Base-by-base conservation (phyloP, 345 rosid genomes). In the Alliaria petiolata region DNA sequence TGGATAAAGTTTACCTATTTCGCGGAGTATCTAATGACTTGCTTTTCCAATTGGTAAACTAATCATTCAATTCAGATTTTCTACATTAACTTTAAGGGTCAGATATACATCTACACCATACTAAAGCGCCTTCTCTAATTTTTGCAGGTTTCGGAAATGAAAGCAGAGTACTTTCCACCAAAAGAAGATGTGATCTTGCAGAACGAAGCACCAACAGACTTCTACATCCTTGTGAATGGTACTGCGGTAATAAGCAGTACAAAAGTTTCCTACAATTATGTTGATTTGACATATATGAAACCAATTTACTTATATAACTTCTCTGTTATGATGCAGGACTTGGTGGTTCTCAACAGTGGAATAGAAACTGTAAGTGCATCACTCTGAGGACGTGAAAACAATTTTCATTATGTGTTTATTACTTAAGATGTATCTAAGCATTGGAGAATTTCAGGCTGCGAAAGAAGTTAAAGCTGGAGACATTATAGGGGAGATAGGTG, bases 171-270 rank as follows among this genome's bases (percentile, higher is more conserved):
- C 52, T 89, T 89, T 67, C 95, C 95, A 62, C 95, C 95, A 31
- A 89, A 89, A 77, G 96, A 87, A 84, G 96, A 89, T 60, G 92
- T 89, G 31, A 84, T 89, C 65, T 82, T 89, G 72, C 90, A 87
- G 76, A 89, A 89, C 44, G 96, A 89, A 84, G 92, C 96, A 9
- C 92, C 92, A 2, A 87, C 96, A 26, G 96, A 89, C 60, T 89
- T 89, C 76, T 89, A 89, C 81, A 70, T 87, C 49, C 85, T 89
- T 67, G 96, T 87, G 56, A 70, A 78, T 0, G 96, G 92, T 9
- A 82, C 92, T 7, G 90, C 86, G 89, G 96, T 89, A 84, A 81
- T 28, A 51, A 51, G 28, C 31, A 8, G 20, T 3, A 20, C 52
- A 33, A 50, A 13, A 42, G 2, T 17, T 47, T 33, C 38, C 7